Evolutionary conservation across 495 filamentous ascomycete species (phyloP), one percentile per base, ranked within the genome.

Genomic region (Podospora conica): DNA sequence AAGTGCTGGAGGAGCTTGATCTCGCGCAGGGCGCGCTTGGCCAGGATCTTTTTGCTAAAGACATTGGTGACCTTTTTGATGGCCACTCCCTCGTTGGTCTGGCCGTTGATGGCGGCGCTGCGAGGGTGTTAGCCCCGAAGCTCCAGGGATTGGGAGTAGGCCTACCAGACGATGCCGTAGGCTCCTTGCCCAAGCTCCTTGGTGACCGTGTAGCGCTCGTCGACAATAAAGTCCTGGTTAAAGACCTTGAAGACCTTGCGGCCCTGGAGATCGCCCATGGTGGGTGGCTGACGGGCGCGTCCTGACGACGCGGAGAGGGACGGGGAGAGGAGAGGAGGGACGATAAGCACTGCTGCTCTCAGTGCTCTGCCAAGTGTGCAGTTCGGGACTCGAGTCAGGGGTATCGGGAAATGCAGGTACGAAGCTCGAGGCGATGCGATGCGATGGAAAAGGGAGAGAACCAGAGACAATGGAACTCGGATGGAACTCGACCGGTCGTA

Each of bases 11-110:
- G 84, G 66, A 98, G 86, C 85, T 98, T 98, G 78, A 98, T 97
- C 81, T 98, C 95, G 77, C 96, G 87, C 81, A 98, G 79, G 62
- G 96, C 95, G 69, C 95, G 91, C 85, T 98, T 98, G 66, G 95
- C 95, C 66, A 98, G 82, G 70, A 98, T 98, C 87, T 98, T 98
- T 83, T 98, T 98, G 86, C 93, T 97, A 84, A 98, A 98, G 66
- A 98, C 96, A 90, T 98, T 98, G 79, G 95, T 98, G 73, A 98
- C 91, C 78, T 98, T 98, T 83, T 98, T 98, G 80, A 98, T 92
- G 65, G 95, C 95, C 63, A 98, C 93, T n/a, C 95, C 95, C 75
- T 98, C 95, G 71, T 88, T 88, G 15, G 91, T 96, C 75, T 90
- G 86, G 72, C 85, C 87, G 81, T 98, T 97, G 62, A 91, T 92